Percentiles rank a stretch among this genome's conserved stretches.
Conservation (phyloP, 306 rosid genomes). For the Ziziphus jujuba region DNA sequence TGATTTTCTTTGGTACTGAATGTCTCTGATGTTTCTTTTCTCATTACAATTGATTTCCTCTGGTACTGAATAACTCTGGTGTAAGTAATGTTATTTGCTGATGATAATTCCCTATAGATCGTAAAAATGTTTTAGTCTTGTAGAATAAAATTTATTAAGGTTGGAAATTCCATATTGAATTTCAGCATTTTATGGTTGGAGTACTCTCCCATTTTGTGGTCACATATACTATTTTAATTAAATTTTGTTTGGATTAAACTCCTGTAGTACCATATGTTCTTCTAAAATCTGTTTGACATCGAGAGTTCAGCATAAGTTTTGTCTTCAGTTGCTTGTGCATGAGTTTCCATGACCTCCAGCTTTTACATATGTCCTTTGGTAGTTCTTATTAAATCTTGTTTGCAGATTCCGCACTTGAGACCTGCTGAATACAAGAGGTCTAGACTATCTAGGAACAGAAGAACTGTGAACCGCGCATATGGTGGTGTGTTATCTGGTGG, state of each 20-base stretch:
- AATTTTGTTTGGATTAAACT: not conserved
- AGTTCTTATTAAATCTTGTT: not conserved
- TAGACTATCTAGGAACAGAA: slow-evolving; percentile 65
- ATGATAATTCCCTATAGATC: no score
- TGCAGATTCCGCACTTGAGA: slow-evolving; percentile 81
- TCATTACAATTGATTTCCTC: no score
- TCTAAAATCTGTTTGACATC: not conserved
- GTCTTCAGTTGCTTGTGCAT: not conserved
- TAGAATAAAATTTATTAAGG: no score
- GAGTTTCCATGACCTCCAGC: no score
- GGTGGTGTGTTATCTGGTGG: slow-evolving; percentile 76
- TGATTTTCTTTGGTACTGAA: no score
- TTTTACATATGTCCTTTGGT: not conserved
- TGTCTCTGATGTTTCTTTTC: no score
- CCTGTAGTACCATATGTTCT: no score
- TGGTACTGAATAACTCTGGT: no score
- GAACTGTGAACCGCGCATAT: slow-evolving; percentile 73
- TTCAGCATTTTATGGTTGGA: no score
- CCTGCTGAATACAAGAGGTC: slow-evolving; percentile 76
- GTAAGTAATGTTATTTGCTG: no score
- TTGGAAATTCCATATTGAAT: no score
- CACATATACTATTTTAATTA: not conserved
- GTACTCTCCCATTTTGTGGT: not conserved
- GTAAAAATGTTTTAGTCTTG: no score
- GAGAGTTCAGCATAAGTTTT: not conserved